Conservation (phyloP, 2,329 filamentous ascomycete genomes). For the Nemania abortiva region DNA sequence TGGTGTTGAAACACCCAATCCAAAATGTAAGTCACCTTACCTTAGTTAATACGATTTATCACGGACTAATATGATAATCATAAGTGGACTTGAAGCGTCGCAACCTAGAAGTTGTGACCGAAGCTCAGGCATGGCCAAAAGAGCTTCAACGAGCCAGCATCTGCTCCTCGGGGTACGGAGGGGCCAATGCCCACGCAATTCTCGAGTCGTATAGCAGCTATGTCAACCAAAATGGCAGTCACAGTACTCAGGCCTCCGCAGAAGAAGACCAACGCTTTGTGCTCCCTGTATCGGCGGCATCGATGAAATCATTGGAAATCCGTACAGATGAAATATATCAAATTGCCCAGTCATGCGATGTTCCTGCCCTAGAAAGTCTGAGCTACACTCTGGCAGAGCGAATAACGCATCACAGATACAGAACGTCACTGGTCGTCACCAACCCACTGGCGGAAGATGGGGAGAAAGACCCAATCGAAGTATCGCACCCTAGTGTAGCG, state of each 20-base stretch:
- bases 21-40: constrained; percentile 1
- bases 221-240: background rate
- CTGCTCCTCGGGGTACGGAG: constrained; percentile 17
- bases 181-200: constrained; percentile 24
- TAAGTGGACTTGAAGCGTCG: background rate
- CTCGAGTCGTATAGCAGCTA: constrained; percentile 1
- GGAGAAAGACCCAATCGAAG: background rate
- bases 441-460: background rate
- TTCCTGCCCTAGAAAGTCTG: background rate
- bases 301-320: background rate
- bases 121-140: background rate
- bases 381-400: background rate
- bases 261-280: background rate
- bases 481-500: background rate
- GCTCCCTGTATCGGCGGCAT: background rate
- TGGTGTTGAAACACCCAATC: constrained; percentile 9
- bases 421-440: background rate
- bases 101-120: constrained; percentile 2
- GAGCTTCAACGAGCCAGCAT: constrained; percentile 6
- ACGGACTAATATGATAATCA: background rate
- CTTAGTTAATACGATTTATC: background rate
- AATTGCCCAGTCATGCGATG: background rate
- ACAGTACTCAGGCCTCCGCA: background rate
- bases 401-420: background rate
- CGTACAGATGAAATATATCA: background rate